Conservation (phyloP, 192 early-diverging fungal species). For the Linnemannia schmuckeri region DNA sequence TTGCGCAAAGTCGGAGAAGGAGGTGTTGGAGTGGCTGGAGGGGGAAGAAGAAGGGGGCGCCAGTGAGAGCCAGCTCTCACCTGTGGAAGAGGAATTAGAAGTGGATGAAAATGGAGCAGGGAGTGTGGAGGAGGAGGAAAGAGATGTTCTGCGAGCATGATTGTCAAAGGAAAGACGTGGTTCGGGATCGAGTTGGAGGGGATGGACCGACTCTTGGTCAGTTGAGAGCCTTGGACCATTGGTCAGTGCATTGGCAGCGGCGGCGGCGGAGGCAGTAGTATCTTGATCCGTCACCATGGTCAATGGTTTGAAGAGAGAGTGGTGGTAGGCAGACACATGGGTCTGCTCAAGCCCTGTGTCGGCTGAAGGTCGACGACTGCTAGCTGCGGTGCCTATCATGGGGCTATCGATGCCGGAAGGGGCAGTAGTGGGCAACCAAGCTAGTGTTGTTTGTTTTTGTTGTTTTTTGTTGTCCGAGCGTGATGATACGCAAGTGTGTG, state of each 20-base stretch:
- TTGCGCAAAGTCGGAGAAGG: not conserved
- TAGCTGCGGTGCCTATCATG: slow-evolving; percentile 12
- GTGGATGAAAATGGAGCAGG: not conserved
- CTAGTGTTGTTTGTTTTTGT: not conserved
- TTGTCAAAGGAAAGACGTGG: slow-evolving; percentile 14
- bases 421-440: not conserved
- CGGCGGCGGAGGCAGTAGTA: not conserved
- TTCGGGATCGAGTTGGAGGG: slow-evolving; percentile 22
- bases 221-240: not conserved
- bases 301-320: not conserved
- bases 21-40: not conserved
- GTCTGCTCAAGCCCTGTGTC: not conserved
- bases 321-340: not conserved
- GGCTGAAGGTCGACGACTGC: not conserved
- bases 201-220: slow-evolving; percentile 26
- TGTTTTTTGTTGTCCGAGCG: not conserved
- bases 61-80: slow-evolving; percentile 9
- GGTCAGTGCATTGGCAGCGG: not conserved
- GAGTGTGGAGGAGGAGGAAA: not conserved
- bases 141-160: not conserved
- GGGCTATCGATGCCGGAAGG: not conserved
- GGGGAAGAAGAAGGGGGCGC: not conserved
- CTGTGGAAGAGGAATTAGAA: not conserved
- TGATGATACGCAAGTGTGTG: not conserved
- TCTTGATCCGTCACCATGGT: not conserved